Evolutionary conservation across 768 basidiomycete species (phyloP).

Genomic region (Astraeus odoratus): DNA sequence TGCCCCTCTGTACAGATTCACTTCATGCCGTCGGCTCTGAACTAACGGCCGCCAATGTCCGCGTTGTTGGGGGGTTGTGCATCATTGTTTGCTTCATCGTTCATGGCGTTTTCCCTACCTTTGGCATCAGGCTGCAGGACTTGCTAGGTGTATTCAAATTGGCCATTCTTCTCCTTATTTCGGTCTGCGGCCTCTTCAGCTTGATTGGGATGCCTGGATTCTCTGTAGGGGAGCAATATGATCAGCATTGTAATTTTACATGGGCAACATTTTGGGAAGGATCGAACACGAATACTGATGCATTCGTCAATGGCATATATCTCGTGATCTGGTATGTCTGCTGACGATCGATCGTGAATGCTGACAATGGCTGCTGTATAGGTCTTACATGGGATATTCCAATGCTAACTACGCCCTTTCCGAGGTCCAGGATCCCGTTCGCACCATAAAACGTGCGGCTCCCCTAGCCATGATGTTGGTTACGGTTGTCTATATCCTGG

Average conservation of each 20-base stretch:
- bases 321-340: conserved; percentile 48
- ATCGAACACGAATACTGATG: conserved; percentile 45
- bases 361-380: conserved; percentile 15
- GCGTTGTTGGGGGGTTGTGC: conserved; percentile 48
- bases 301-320: conserved; percentile 58
- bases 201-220: conserved; percentile 45
- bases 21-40: conserved; percentile 45
- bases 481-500: conserved; percentile 50
- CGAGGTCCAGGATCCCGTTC: conserved; percentile 62
- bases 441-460: conserved; percentile 64
- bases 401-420: conserved; percentile 72
- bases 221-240: conserved; percentile 41
- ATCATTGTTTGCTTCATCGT: conserved; percentile 49
- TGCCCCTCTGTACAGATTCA: conserved; percentile 37
- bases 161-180: conserved; percentile 44
- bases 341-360: no score
- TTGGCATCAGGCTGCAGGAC: conserved; percentile 61
- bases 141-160: conserved; percentile 56
- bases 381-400: conserved; percentile 68
- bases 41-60: conserved; percentile 42
- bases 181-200: conserved; percentile 47
- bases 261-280: conserved; percentile 64
- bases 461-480: conserved; percentile 58
- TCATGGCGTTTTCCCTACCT: conserved; percentile 47
- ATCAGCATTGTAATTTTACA: conserved; percentile 48